These are phyloP conservation scores for Aphanomyces stellatus DNA, from an alignment of 352 stramenopile genomes.

Conservation along the genomic window DNA sequence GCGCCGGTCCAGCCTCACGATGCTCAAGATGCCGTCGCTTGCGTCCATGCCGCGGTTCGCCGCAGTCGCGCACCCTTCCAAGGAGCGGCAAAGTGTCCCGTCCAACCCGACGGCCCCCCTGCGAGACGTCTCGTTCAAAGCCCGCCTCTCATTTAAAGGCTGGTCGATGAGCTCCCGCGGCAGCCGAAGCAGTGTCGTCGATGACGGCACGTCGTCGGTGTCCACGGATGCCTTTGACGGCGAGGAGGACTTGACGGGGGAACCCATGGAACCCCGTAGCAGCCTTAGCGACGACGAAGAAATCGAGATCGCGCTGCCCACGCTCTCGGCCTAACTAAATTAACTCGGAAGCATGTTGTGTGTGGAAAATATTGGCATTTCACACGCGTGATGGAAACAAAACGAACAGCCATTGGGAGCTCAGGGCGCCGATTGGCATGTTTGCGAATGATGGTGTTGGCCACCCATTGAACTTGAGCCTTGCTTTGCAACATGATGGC, in stretches of 20 bases:
- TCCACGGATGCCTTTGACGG: neutral
- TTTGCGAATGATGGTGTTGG: too few relatives aligned
- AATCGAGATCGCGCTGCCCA: slow-evolving; percentile 11
- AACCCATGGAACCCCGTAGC: neutral
- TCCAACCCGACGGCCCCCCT: neutral
- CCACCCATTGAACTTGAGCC: too few relatives aligned
- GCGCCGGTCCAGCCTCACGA: neutral
- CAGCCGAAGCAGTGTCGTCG: too few relatives aligned
- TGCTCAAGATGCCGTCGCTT: slow-evolving; percentile 2
- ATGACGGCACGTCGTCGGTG: neutral
- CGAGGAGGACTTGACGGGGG: neutral
- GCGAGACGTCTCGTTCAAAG: neutral
- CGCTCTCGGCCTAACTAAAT: slow-evolving; percentile 1
- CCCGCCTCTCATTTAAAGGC: neutral
- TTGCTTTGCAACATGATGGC: too few relatives aligned
- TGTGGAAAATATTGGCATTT: too few relatives aligned
- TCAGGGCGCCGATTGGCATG: too few relatives aligned
- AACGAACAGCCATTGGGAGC: too few relatives aligned
- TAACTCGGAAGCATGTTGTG: neutral
- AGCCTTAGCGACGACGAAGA: slow-evolving; percentile 13
- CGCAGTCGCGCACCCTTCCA: neutral
- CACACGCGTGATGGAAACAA: too few relatives aligned
- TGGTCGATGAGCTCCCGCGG: neutral
- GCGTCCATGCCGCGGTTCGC: neutral
- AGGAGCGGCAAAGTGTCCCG: neutral